Conservation (phyloP, 2,329 filamentous ascomycete species). For the Ceratocystis huliohia region DNA sequence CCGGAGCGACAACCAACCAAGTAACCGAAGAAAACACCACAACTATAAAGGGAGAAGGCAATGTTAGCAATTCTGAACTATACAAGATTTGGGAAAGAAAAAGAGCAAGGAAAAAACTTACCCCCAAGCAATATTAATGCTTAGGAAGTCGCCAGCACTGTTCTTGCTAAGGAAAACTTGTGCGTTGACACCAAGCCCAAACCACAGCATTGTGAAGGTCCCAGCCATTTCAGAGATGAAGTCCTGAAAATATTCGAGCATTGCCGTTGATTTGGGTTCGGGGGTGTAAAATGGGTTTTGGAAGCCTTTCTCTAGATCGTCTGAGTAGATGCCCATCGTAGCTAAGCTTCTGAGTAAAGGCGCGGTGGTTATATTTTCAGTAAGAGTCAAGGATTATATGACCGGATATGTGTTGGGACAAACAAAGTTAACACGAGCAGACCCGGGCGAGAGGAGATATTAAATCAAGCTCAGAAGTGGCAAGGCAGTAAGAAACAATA, state of each 20-base stretch:
- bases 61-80: conserved; percentile 21
- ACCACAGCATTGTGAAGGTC: conserved; percentile 54
- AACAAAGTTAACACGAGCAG: neutral
- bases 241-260: conserved; percentile 19
- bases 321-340: conserved; percentile 12
- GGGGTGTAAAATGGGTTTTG: conserved; percentile 6
- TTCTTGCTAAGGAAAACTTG: conserved; percentile 49
- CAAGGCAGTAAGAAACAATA: neutral
- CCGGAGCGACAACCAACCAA: conserved; percentile 55
- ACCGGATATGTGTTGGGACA: neutral
- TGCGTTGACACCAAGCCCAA: conserved; percentile 57
- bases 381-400: neutral
- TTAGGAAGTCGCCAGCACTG: conserved; percentile 38
- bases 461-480: neutral
- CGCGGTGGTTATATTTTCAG: neutral
- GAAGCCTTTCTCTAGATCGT: conserved; percentile 18
- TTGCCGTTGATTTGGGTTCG: conserved; percentile 11
- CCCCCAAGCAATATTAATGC: conserved; percentile 40
- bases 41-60: conserved; percentile 28
- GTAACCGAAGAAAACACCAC: conserved; percentile 57
- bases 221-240: conserved; percentile 52
- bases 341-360: neutral
- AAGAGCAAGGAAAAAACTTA: conserved; percentile 24
- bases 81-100: neutral
- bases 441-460: neutral